Evolutionary conservation across 2,329 filamentous ascomycete genomes (phyloP).

Genomic region (Aspergillus melleus): DNA sequence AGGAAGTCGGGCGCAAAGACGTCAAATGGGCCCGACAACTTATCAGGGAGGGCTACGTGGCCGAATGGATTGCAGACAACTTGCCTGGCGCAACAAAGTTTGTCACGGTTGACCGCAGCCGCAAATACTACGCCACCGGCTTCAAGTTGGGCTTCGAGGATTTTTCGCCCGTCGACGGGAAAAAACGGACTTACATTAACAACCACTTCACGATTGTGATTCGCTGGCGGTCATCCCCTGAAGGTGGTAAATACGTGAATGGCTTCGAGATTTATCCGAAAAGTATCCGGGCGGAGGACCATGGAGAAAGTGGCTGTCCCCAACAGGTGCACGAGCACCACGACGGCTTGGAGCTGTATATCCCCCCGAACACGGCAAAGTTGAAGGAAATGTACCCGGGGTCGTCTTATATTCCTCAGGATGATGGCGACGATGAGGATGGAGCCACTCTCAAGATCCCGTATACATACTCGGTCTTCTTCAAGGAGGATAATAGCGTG

Average conservation of each 20-base stretch:
- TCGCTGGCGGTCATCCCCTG: conserved; percentile 70
- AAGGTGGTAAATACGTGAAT: conserved; percentile 76
- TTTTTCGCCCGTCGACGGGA: conserved; percentile 57
- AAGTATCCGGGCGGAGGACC: conserved; percentile 67
- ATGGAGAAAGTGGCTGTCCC: conserved; percentile 67
- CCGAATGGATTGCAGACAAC: conserved; percentile 92
- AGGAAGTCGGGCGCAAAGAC: conserved; percentile 63
- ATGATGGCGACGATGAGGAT: conserved; percentile 61
- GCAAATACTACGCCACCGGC: conserved; percentile 85
- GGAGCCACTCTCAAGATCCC: conserved; percentile 70
- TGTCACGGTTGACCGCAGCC: conserved; percentile 77
- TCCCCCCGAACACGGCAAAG: conserved; percentile 63
- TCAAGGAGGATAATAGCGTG: conserved; percentile 74
- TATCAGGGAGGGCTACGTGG: conserved; percentile 77
- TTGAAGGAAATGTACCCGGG: conserved; percentile 57
- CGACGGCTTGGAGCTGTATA: conserved; percentile 67
- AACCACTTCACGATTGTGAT: conserved; percentile 88
- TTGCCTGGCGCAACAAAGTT: conserved; percentile 86
- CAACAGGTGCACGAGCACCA: conserved; percentile 63
- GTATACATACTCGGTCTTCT: conserved; percentile 89
- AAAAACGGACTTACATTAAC: conserved; percentile 72
- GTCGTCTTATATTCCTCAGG: conserved; percentile 60
- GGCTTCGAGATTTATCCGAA: conserved; percentile 90
- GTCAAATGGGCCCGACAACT: conserved; percentile 69
- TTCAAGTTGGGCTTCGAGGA: conserved; percentile 86